Evolutionary conservation across 2,329 filamentous ascomycete species (phyloP), one percentile per base, ranked within the genome.

Genomic region (Fusarium pseudonygamai): DNA sequence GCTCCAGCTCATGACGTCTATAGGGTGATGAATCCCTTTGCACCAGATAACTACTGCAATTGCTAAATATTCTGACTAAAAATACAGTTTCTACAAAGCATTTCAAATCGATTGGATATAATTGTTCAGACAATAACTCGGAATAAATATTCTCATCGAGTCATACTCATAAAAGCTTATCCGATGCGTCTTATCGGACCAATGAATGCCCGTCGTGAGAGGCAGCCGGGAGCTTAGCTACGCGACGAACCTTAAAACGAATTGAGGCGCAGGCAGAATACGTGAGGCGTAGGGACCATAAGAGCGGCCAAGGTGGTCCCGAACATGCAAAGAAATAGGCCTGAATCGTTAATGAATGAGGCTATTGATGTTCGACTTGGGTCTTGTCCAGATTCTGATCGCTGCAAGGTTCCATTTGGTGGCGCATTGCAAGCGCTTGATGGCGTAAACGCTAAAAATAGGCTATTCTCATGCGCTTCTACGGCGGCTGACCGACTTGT

Each of bases 21-120:
- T 18, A 39, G 37, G 11, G 2, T 39, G 18, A 39, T 1, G 6
- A 39, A 12, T 0, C 18, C 11, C 37, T 39, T 7, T 13, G 13
- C 1, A 22, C 3, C 6, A 39, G 37, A 39, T 3, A 22, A 39
- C 6, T 20, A 20, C 18, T 37, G 5, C 5, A 20, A 3, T 37
- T 37, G 18, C 1, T 20, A 12, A 20, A 12, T 20, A n/a, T n/a
- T n/a, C 10, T 20, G 2, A 6, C 36, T 12, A 37, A 6, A 37
- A 12, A 20, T 6, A 20, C 36, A 37, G 5, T 37, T 20, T 22
- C 2, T 22, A 39, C 0, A 0, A 15, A 36, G 3, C 0, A 4
- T 4, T 2, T 28, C 6, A 6, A 7, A 26, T 26, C 2, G 18
- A 36, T 22, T 6, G 2, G 1, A 22, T 7, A 22, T 2, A 10